phyloP scores from a whole-genome alignment of 306 rosid species.

The Vigna unguiculata region DNA sequence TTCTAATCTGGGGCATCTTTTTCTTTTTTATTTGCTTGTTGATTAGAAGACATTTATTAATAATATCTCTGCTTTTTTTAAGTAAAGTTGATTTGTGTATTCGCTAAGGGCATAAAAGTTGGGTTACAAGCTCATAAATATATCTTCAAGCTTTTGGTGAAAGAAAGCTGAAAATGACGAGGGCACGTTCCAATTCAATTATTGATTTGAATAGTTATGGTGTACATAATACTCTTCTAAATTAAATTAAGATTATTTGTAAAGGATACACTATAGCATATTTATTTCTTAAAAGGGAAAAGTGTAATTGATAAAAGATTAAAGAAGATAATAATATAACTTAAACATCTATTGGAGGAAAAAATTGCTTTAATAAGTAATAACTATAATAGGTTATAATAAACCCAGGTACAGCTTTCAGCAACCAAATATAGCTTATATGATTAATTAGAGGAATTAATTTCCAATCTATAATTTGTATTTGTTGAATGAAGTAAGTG shows the following conservation, averaged over 20 bases:
- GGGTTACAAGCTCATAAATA: neutral
- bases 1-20: neutral
- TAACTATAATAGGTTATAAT: no score
- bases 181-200: neutral
- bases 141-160: neutral
- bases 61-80: neutral
- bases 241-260: no score
- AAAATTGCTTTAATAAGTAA: no score
- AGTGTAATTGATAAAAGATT: no score
- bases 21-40: neutral
- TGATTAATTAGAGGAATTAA: neutral
- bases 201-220: no score
- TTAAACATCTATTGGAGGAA: no score
- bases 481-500: neutral
- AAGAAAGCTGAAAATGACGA: neutral
- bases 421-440: neutral
- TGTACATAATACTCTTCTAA: no score
- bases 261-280: no score
- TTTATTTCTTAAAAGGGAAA: no score
- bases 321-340: no score
- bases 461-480: neutral
- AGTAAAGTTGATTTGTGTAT: constrained; percentile 18
- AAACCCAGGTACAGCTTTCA: neutral
- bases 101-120: neutral
- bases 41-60: neutral